Evolutionary conservation across 2,329 filamentous ascomycete genomes (phyloP).

Genomic region (Tolypocladium ophioglossoides): DNA sequence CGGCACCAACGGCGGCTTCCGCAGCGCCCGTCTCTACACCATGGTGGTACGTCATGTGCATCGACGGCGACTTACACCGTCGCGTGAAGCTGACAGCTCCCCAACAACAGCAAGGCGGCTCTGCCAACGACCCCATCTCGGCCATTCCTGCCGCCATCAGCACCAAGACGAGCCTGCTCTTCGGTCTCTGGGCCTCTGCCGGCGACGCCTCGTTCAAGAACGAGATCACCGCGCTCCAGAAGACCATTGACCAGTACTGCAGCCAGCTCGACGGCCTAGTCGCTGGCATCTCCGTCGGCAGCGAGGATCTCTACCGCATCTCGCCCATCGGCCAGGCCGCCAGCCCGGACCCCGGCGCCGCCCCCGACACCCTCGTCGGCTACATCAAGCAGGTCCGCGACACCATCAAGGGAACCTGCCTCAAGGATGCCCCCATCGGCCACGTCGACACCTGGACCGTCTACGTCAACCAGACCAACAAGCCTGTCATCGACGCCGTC

Average conservation of each 20-base stretch:
- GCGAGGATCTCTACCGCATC: conserved; percentile 76
- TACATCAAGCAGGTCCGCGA: conserved; percentile 63
- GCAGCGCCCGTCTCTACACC: conserved; percentile 63
- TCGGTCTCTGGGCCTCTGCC: conserved; percentile 75
- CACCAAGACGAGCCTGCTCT: conserved; percentile 66
- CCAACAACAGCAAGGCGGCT: conserved; percentile 46
- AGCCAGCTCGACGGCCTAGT: conserved; percentile 53
- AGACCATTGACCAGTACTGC: conserved; percentile 60
- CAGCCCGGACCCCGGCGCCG: conserved; percentile 50
- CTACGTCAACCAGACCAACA: conserved; percentile 64
- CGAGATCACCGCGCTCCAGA: conserved; percentile 62
- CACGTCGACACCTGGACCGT: conserved; percentile 88
- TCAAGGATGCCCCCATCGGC: conserved; percentile 52
- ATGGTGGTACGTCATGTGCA: conserved; percentile 36
- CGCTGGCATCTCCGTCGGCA: conserved; percentile 76
- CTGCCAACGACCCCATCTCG: conserved; percentile 52
- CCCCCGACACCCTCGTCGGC: conserved; percentile 49
- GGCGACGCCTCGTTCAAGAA: conserved; percentile 53
- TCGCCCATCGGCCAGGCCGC: conserved; percentile 58
- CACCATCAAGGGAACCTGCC: conserved; percentile 50
- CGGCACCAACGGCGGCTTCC: conserved; percentile 53
- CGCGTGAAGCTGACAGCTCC: conserved; percentile 8
- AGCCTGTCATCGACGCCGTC: conserved; percentile 52
- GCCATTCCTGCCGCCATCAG: conserved; percentile 76
- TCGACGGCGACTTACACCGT: neutral